phyloP scores from a whole-genome alignment of 1,284 basidiomycete genomes.

The Fomitiporia mediterranea region DNA sequence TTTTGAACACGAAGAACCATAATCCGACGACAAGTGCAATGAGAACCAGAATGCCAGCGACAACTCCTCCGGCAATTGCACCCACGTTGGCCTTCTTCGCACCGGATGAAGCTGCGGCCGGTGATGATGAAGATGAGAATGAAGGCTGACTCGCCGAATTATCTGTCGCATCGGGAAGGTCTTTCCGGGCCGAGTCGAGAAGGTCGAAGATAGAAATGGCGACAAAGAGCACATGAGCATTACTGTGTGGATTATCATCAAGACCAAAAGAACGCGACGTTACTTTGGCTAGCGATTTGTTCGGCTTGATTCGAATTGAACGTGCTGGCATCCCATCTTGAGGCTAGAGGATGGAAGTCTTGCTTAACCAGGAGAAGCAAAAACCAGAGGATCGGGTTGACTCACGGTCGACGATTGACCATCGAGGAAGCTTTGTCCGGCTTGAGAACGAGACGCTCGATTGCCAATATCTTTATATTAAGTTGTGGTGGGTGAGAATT shows the following conservation, averaged over 20 bases:
- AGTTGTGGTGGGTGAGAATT: background rate
- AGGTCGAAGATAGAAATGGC: background rate
- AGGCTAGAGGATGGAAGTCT: background rate
- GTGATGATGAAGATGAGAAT: background rate
- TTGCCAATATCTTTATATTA: slow-evolving; percentile 1
- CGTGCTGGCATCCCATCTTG: slow-evolving; percentile 7
- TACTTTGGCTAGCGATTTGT: slow-evolving; percentile 13
- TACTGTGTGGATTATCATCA: background rate
- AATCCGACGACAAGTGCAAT: background rate
- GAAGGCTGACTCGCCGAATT: slow-evolving; percentile 11
- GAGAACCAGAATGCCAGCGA: slow-evolving; percentile 11
- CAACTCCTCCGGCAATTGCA: slow-evolving; percentile 18
- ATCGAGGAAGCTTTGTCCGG: slow-evolving; percentile 7
- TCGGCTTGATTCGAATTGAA: slow-evolving; percentile 14
- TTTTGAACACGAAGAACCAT: slow-evolving; percentile 7
- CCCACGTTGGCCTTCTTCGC: slow-evolving; percentile 5
- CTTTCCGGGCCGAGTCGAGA: slow-evolving; percentile 1
- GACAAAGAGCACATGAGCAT: background rate
- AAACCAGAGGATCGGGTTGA: background rate
- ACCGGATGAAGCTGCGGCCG: background rate
- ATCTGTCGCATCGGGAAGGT: slow-evolving; percentile 15
- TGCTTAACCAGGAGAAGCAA: background rate
- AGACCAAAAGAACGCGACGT: background rate
- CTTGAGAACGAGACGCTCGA: background rate
- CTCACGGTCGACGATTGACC: slow-evolving; percentile 19